Evolutionary conservation across 2,329 filamentous ascomycete species (phyloP), one percentile per base, ranked within the genome.

Genomic region (Aspergillus aculeatus): DNA sequence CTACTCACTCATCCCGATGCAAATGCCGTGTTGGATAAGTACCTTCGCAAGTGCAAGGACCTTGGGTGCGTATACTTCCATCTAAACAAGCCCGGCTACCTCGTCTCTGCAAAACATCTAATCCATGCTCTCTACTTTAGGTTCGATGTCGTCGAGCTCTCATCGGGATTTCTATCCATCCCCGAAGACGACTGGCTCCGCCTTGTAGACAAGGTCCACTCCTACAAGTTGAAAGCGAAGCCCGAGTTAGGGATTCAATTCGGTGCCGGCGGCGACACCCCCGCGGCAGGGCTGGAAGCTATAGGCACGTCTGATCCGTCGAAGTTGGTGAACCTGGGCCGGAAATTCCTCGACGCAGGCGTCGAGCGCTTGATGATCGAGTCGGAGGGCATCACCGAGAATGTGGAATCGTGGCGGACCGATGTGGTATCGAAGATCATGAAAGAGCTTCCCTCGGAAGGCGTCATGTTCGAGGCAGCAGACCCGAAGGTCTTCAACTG

Each of bases 331-430:
- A 78, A 80, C 57, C 68, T 84, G 62, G 82, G 80, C 11, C 79
- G 73, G 59, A 73, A 74, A 47, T 85, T 85, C 62, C 74, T 84
- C 16, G 75, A 81, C 19, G 79, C 75, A 0, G 83, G 82, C 0
- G 82, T 85, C 3, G 82, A 84, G 68, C 73, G 82, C 9, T 75
- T 85, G 65, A 85, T 85, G 82, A 83, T 84, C 57, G 82, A 86
- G 66, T 84, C 81, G n/a, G 82, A 85, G 70, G 83, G 83, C 0
- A 85, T 85, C 63, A 85, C 83, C 0, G 82, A 84, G 73, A 85
- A 84, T 55, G 82, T 85, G 6, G 74, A 71, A 54, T 75, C 70
- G 9, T 84, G 83, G 83, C 73, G 81, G 58, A 85, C 81, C 2
- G 83, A 85, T 64, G 82, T 84, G 2, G 82, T 85, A 16, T 81